Evolutionary conservation across 192 early-diverging fungal species (phyloP).

Genomic region (Oehlia diaphana): DNA sequence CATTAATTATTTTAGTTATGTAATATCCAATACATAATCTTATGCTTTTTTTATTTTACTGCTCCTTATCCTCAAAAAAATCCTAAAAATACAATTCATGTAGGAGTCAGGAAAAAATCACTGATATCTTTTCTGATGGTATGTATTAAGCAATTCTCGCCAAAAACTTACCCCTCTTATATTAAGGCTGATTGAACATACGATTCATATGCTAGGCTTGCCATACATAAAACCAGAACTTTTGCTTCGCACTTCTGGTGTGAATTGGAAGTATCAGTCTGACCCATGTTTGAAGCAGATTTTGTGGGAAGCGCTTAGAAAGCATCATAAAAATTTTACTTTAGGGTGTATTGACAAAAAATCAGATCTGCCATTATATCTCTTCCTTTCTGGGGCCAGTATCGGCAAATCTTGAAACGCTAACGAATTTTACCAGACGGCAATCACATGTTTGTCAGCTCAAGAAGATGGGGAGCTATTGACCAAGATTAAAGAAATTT

Average conservation of each 20-base stretch:
- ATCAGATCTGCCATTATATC: conserved; percentile 6
- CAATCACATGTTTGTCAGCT: conserved; percentile 24
- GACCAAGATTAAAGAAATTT: conserved; percentile 19
- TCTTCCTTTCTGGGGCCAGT: conserved; percentile 32
- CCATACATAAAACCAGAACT: conserved; percentile 24
- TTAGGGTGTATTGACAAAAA: conserved; percentile 18
- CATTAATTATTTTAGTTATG: too few relatives aligned
- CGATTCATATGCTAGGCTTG: conserved; percentile 9
- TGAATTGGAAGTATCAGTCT: conserved; percentile 26
- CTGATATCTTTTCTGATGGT: conserved; percentile 9
- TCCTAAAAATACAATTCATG: too few relatives aligned
- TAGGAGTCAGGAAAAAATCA: neutral
- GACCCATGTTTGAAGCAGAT: conserved; percentile 9
- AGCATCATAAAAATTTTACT: conserved; percentile 20
- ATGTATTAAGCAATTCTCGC: conserved; percentile 5
- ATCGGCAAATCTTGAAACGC: conserved; percentile 33
- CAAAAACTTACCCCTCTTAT: neutral
- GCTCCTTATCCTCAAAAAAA: too few relatives aligned
- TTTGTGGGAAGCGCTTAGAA: conserved; percentile 15
- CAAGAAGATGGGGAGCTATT: conserved; percentile 20
- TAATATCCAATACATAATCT: too few relatives aligned
- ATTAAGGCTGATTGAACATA: neutral
- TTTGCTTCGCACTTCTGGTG: conserved; percentile 23
- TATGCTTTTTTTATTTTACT: too few relatives aligned
- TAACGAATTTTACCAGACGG: conserved; percentile 26